Conservation (phyloP, 768 basidiomycete species). For the Sporobolomyces phaffii region DNA sequence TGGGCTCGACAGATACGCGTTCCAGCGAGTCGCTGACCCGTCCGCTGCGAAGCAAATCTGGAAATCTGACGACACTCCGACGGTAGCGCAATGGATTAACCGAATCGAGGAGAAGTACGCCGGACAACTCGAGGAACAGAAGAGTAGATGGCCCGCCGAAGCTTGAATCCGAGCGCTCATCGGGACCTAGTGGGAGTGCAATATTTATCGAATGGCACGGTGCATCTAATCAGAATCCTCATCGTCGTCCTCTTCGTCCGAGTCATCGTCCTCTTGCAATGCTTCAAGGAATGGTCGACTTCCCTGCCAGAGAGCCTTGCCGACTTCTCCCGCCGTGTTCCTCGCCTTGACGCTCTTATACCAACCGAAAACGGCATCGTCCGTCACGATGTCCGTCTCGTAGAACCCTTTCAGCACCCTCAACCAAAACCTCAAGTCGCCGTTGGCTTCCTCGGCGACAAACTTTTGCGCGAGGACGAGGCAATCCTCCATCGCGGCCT, state of each 20-base stretch:
- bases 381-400: constrained; percentile 84
- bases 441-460: constrained; percentile 50
- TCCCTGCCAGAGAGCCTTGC: constrained; percentile 42
- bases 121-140: constrained; percentile 1
- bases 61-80: not conserved
- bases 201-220: not conserved
- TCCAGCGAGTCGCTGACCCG: constrained; percentile 5
- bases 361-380: constrained; percentile 86
- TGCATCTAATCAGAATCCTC: constrained; percentile 11
- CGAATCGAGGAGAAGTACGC: not conserved
- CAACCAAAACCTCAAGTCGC: constrained; percentile 64
- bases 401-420: constrained; percentile 79
- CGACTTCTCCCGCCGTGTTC: constrained; percentile 62
- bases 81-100: constrained; percentile 12
- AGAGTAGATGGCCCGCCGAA: constrained; percentile 2
- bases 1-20: not conserved
- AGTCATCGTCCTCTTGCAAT: constrained; percentile 55
- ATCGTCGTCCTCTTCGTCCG: constrained; percentile 40
- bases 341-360: constrained; percentile 57
- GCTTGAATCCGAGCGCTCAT: no score
- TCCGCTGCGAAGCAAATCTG: not conserved
- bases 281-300: constrained; percentile 73
- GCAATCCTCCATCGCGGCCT: constrained; percentile 72
- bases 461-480: constrained; percentile 68
- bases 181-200: not conserved